Evolutionary conservation across 202 grass and related monocot genomes (phyloP).

Genomic region (Musa balbisiana): DNA sequence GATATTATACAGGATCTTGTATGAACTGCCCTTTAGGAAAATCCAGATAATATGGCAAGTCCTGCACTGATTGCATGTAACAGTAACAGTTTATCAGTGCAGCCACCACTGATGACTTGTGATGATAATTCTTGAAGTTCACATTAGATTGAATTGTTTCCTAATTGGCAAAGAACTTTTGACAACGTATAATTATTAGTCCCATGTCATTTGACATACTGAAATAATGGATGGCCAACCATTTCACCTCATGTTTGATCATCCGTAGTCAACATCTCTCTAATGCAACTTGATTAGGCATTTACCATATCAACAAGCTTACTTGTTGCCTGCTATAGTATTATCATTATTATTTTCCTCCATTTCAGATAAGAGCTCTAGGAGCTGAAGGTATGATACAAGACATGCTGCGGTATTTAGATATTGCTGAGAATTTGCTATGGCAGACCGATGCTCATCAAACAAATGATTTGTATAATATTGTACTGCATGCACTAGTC

Average conservation of each 20-base stretch:
- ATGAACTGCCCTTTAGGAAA: not conserved
- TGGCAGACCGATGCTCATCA: slow-evolving; percentile 37
- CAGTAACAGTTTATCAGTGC: too few species aligned
- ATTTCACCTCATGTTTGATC: too few species aligned
- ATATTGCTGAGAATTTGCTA: slow-evolving; percentile 53
- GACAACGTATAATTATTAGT: too few species aligned
- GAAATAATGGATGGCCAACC: too few species aligned
- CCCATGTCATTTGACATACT: too few species aligned
- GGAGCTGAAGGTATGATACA: slow-evolving; percentile 80
- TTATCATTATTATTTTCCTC: not conserved
- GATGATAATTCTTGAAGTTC: too few species aligned
- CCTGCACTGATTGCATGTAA: not conserved
- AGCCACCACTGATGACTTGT: too few species aligned
- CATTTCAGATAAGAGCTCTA: slow-evolving; percentile 63
- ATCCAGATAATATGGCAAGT: not conserved
- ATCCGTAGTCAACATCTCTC: too few species aligned
- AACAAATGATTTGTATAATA: slow-evolving; percentile 58
- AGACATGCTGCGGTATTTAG: slow-evolving; percentile 78
- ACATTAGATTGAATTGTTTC: too few species aligned
- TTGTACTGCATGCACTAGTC: slow-evolving; percentile 51
- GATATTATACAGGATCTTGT: not conserved
- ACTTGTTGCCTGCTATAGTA: not conserved
- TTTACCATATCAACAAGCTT: not conserved
- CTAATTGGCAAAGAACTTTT: too few species aligned
- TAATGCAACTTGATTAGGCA: too few species aligned